Evolutionary conservation across 495 filamentous ascomycete genomes (phyloP).

Genomic region (Trichoderma asperelloides): DNA sequence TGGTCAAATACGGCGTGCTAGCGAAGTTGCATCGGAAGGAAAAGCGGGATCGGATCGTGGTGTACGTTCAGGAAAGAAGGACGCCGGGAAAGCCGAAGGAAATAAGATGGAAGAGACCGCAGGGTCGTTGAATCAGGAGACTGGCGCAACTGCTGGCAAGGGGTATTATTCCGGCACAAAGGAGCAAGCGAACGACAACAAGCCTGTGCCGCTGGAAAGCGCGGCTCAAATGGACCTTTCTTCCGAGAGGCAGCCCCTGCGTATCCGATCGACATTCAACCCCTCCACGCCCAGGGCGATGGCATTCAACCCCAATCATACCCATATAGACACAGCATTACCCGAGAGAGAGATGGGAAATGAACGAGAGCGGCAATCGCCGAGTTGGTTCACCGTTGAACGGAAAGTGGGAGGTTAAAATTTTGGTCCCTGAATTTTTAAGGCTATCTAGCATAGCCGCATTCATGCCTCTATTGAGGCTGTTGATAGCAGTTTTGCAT

Average conservation of each 20-base stretch:
- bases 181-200: not conserved
- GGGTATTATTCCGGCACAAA: no score
- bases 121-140: no score
- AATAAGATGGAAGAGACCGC: no score
- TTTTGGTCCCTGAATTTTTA: not conserved
- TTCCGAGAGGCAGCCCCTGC: not conserved
- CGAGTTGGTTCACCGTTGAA: not conserved
- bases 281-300: constrained; percentile 11
- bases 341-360: not conserved
- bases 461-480: not conserved
- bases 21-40: not conserved
- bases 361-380: not conserved
- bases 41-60: no score
- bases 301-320: not conserved
- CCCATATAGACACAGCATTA: not conserved
- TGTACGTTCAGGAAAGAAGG: no score
- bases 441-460: not conserved
- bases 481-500: no score
- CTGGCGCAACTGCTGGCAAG: no score
- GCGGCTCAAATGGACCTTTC: not conserved
- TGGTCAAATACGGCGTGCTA: no score
- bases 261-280: constrained; percentile 1
- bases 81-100: no score
- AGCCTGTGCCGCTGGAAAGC: not conserved
- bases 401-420: not conserved